Base-by-base conservation (phyloP, 2,329 filamentous ascomycete species). In the Colletotrichum abscissum region DNA sequence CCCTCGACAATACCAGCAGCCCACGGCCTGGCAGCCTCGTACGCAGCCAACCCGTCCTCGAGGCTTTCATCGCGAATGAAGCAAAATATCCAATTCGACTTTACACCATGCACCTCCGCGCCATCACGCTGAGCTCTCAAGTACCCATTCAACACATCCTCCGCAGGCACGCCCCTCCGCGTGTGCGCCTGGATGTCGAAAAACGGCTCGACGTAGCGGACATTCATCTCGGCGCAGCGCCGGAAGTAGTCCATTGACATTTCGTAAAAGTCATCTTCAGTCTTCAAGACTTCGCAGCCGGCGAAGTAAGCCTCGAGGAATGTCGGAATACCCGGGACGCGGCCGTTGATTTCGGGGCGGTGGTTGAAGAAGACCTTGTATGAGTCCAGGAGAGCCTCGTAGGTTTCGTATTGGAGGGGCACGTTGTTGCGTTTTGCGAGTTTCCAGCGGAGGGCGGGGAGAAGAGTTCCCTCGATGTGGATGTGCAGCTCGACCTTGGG, bases 401-500 rank as follows among this genome's bases (percentile, higher is more conserved):
- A 82, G 1, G 92, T 94, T 9, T 83, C 81, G 81, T 93, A 95
- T 77, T 94, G 90, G 30, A 86, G 83, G 4, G 91, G 90, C 1
- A 95, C 86, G 75, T 95, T 89, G 66, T 85, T 85, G 78, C 89
- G 89, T 42, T 84, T 79, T 7, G 93, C 92, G 6, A 96, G 89
- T 46, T 86, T 79, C 84, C 95, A 95, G 74, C 95, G 89, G 42
- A 95, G 86, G 64, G 87, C 83, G 0, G 93, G 92, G 42, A 91
- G 91, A 46, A 96, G 87, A 12, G 92, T 92, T 66, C 94, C 94
- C 82, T 95, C 93, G 33, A 96, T 87, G 80, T 96, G 94, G 67
- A 95, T 89, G 82, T 95, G 93, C 79, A 95, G 93, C 81, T 96
- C 93, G 82, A 92, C 94, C 85, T 95, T 95, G 75, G 93, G 93